Conservation (phyloP, 495 filamentous ascomycete species). For the Penicillium crystallinum region DNA sequence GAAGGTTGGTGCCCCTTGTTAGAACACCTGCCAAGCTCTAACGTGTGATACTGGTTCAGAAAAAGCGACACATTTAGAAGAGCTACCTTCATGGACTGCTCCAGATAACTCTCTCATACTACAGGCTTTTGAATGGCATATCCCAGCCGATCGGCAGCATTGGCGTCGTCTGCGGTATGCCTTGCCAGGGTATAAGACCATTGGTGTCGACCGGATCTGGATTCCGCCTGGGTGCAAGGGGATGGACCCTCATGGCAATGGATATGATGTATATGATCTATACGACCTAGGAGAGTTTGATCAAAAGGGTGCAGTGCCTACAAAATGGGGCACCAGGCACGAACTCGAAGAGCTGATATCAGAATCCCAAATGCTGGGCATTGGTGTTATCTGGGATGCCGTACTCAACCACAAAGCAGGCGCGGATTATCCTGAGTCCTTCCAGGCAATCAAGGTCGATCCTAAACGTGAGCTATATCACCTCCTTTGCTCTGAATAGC, state of each 20-base stretch:
- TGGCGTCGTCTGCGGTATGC: constrained; percentile 55
- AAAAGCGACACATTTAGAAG: constrained; percentile 23
- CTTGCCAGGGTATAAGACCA: constrained; percentile 50
- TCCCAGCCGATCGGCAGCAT: constrained; percentile 58
- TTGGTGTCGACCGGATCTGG: constrained; percentile 65
- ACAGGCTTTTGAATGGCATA: constrained; percentile 74
- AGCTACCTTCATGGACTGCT: constrained; percentile 31
- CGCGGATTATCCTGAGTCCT: constrained; percentile 58
- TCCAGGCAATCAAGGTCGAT: constrained; percentile 58
- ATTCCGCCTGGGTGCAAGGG: constrained; percentile 72
- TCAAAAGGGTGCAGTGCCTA: constrained; percentile 59
- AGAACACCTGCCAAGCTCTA: neutral
- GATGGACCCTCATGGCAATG: constrained; percentile 56
- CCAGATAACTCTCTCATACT: constrained; percentile 58
- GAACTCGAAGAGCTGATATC: constrained; percentile 52
- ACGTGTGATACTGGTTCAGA: constrained; percentile 12
- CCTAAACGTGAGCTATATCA: constrained; percentile 33
- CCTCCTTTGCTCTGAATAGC: neutral
- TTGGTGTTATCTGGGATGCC: constrained; percentile 68
- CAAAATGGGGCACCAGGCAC: constrained; percentile 67
- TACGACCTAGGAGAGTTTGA: constrained; percentile 76
- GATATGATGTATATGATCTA: constrained; percentile 75
- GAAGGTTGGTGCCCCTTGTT: neutral
- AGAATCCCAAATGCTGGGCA: constrained; percentile 45
- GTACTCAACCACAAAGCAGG: constrained; percentile 74